Evolutionary conservation across 2,329 filamentous ascomycete species (phyloP), one percentile per base, ranked within the genome.

Genomic region (Fusarium solani-melongenae): DNA sequence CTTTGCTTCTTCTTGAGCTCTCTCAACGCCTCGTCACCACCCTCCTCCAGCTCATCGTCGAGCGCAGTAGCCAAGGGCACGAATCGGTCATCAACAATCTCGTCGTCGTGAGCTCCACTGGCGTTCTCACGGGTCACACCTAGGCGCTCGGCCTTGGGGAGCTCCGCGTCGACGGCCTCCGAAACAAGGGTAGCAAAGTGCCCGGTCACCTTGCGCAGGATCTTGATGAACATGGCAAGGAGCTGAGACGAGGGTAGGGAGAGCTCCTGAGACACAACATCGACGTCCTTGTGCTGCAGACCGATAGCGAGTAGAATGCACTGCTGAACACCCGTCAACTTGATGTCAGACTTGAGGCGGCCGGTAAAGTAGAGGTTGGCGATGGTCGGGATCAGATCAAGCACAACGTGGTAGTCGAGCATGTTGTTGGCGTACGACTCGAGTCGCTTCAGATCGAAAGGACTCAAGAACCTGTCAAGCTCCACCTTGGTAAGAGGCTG

Each of bases 371-470:
- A 98, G 29, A 97, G 89, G 27, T 88, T 87, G 1, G 96, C 92
- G 71, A 99, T 91, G 2, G 88, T 89, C 0, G 96, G 96, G 64
- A 99, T 88, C 79, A 99, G 90, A 81, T 99, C 97, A 31, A 98
- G 89, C 64, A 99, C 96, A 76, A 98, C 95, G 80, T 98, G 97
- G 85, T 98, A 98, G 83, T 99, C 97, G 46, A 99, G 91, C 88
- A 98, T 93, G 83, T 97, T 98, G 83, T 97, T 97, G 17, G 96
- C 94, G 78, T 99, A 99, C 49, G 93, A 95, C 80, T 98, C 96
- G 4, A 99, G 88, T 31, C 96, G 92, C 86, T 98, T 98, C 71
- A 98, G 89, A 81, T 99, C 96, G 81, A 96, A 98, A 0, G 96
- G 95, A 5, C 94, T 94, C 82, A 99, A 89, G 3, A 92, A 82